Conservation (phyloP, 2,329 filamentous ascomycete species). For the Coniochaeta hoffmannii region DNA sequence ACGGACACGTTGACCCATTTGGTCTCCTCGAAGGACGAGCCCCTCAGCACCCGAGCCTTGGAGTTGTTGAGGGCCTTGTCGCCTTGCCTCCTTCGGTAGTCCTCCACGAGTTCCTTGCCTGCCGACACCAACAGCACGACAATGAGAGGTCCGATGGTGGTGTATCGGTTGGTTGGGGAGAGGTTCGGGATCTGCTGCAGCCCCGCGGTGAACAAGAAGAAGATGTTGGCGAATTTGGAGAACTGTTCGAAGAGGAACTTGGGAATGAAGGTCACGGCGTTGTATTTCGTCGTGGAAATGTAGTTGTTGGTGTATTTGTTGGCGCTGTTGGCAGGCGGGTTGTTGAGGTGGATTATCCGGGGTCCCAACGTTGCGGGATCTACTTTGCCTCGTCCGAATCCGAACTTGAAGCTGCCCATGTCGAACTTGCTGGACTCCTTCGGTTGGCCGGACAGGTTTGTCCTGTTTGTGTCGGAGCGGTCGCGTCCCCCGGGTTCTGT, state of each 20-base stretch:
- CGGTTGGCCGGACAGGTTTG: conserved; percentile 13
- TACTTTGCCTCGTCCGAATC: conserved; percentile 74
- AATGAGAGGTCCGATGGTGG: conserved; percentile 88
- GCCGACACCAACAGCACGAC: conserved; percentile 92
- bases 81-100: conserved; percentile 81
- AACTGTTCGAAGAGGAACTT: conserved; percentile 99
- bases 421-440: conserved; percentile 51
- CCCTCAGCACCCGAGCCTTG: conserved; percentile 73
- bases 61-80: conserved; percentile 85
- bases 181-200: conserved; percentile 93
- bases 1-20: conserved; percentile 93
- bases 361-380: conserved; percentile 90
- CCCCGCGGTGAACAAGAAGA: conserved; percentile 95
- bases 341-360: conserved; percentile 91
- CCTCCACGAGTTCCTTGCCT: conserved; percentile 88
- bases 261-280: conserved; percentile 81
- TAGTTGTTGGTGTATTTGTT: conserved; percentile 96
- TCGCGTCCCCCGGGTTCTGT: conserved; percentile 59
- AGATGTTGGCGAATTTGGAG: conserved; percentile 97
- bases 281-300: conserved; percentile 97
- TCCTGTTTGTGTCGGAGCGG: conserved; percentile 30
- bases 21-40: conserved; percentile 75
- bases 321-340: conserved; percentile 79
- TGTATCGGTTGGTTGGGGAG: conserved; percentile 91
- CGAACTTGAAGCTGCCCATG: conserved; percentile 80